Conservation (phyloP, 1,284 basidiomycete species). For the Grifola frondosa region DNA sequence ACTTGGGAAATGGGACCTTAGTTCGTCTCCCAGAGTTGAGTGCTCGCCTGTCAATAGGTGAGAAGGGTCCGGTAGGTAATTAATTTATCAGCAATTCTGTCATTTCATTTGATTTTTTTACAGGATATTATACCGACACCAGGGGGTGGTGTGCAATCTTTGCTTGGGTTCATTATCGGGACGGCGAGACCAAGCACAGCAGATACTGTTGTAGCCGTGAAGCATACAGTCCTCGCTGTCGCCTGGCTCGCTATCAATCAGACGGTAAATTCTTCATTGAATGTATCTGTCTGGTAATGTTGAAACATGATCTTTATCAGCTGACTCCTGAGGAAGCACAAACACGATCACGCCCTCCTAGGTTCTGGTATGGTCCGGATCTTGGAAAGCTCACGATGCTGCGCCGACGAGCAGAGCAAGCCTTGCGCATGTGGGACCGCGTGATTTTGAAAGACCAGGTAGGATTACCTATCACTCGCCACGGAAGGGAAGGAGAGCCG, state of each 20-base stretch:
- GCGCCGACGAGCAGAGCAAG: conserved; percentile 57
- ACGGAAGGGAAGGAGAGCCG: conserved; percentile 50
- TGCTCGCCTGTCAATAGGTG: conserved; percentile 68
- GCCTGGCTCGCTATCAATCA: conserved; percentile 92
- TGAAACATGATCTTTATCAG: conserved; percentile 37
- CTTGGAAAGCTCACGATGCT: conserved; percentile 68
- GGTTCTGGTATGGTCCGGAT: conserved; percentile 73
- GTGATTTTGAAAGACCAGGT: conserved; percentile 51
- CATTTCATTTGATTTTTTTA: background rate
- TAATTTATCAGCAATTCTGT: background rate
- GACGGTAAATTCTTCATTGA: conserved; percentile 47
- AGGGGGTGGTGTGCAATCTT: conserved; percentile 40
- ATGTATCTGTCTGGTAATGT: background rate
- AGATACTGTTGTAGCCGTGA: conserved; percentile 73
- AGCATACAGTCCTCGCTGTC: conserved; percentile 78
- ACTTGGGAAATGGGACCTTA: conserved; percentile 54
- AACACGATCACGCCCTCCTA: conserved; percentile 61
- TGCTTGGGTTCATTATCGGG: conserved; percentile 48
- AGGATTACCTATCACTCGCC: conserved; percentile 51
- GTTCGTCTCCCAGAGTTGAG: conserved; percentile 76
- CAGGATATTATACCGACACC: conserved; percentile 70
- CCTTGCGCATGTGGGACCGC: conserved; percentile 70
- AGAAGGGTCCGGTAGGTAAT: conserved; percentile 60
- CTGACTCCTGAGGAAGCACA: conserved; percentile 56
- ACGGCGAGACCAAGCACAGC: conserved; percentile 41